A percentile compares a stretch with the other conserved stretches of the same genome.
These are phyloP conservation scores for Neonectria ditissima DNA, from an alignment of 2,329 filamentous ascomycete genomes.

Conservation along the genomic window DNA sequence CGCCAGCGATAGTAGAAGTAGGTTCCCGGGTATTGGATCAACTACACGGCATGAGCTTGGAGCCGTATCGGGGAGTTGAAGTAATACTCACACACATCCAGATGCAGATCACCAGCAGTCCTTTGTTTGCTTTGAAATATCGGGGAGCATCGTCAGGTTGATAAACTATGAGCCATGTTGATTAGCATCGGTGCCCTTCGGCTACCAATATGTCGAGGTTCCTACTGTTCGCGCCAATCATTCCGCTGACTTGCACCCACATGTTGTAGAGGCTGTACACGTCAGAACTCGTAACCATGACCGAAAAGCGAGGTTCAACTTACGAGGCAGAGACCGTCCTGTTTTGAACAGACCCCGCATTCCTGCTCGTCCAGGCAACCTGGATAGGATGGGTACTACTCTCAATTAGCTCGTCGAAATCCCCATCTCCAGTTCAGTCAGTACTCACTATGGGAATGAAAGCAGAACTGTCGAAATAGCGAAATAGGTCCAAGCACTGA, in stretches of 20 bases:
- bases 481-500: slow-evolving; percentile 60
- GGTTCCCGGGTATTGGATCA: slow-evolving; percentile 52
- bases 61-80: not conserved
- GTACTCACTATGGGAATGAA: slow-evolving; percentile 64
- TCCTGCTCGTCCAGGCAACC: slow-evolving; percentile 68
- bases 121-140: slow-evolving; percentile 54
- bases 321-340: slow-evolving; percentile 61
- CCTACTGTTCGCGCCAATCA: slow-evolving; percentile 54
- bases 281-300: not conserved
- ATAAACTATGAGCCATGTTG: slow-evolving; percentile 45
- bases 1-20: slow-evolving; percentile 55
- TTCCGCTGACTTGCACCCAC: slow-evolving; percentile 54
- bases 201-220: no score
- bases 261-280: slow-evolving; percentile 65
- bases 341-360: slow-evolving; percentile 68
- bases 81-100: slow-evolving; percentile 53
- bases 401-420: slow-evolving; percentile 5
- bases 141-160: slow-evolving; percentile 50
- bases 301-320: slow-evolving; percentile 13
- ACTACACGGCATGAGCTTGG: slow-evolving; percentile 30
- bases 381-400: slow-evolving; percentile 64
- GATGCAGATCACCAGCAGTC: slow-evolving; percentile 51
- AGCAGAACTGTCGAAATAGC: slow-evolving; percentile 61
- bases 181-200: not conserved
- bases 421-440: no score